These are phyloP conservation scores for Gossypium rotundifolium DNA, from an alignment of 345 rosid species.

Conservation along the genomic window DNA sequence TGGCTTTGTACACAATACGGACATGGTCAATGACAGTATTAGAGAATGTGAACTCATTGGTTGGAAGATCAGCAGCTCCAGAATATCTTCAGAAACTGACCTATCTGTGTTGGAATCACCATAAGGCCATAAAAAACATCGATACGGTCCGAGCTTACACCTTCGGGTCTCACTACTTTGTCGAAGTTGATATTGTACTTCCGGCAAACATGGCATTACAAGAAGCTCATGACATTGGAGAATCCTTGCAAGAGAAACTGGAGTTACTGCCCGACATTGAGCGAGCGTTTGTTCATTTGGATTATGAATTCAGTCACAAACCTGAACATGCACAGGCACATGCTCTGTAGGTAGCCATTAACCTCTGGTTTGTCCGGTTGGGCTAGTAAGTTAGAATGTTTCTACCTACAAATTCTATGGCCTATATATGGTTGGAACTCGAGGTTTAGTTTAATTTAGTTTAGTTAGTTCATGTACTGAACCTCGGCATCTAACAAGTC, in stretches of 20 bases:
- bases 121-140: slow-evolving; percentile 72
- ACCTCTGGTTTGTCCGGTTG: no score
- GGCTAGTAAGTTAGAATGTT: no score
- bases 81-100: slow-evolving; percentile 87
- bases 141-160: slow-evolving; percentile 97
- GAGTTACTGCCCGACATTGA: slow-evolving; percentile 84
- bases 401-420: no score
- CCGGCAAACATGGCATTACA: slow-evolving; percentile 86
- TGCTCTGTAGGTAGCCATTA: slow-evolving; percentile 12
- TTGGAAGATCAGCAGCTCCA: slow-evolving; percentile 83
- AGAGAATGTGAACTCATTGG: slow-evolving; percentile 90
- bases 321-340: slow-evolving; percentile 85
- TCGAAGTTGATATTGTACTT: slow-evolving; percentile 91
- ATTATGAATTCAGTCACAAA: slow-evolving; percentile 87
- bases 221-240: slow-evolving; percentile 94
- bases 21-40: slow-evolving; percentile 97
- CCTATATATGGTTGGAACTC: no score
- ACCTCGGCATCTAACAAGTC: no score
- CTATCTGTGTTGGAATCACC: slow-evolving; percentile 97
- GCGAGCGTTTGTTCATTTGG: slow-evolving; percentile 96
- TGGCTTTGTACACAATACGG: slow-evolving; percentile 89
- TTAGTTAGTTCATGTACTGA: no score
- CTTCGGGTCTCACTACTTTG: slow-evolving; percentile 95
- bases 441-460: no score
- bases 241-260: slow-evolving; percentile 84